Base-by-base conservation (phyloP, 73 alveolate genomes). In the Blepharisma stoltei region DNA sequence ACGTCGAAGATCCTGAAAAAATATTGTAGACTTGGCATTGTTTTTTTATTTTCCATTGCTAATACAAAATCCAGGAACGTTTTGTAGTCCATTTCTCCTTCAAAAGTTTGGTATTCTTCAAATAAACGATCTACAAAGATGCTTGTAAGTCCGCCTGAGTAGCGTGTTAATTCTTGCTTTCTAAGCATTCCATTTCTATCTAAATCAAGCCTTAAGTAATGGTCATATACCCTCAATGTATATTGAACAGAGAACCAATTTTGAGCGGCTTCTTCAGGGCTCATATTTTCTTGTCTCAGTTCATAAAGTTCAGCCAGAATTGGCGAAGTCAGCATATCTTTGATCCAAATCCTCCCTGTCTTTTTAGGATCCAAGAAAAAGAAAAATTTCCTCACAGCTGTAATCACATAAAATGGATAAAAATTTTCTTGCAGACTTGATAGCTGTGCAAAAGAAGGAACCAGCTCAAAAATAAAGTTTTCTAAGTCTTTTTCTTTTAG, bases 21-120 rank as follows among this genome's bases (percentile, higher is more conserved):
- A 67, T 86, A 92, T 60, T 87, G 84, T 20, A 92, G 86, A 71
- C 89, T 78, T 41, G 94, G 86, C 11, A 97, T 97, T 50, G 96
- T 80, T 81, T 96, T 96, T 80, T 95, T 95, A 89, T 97, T 97
- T 86, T 97, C 99, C 99, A 97, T 95, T 4, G 99, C 99, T 38
- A 96, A 90, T 41, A 96, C 99, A 78, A 96, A 96, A 86, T 96
- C 99, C 6, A 95, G 76, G 89, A 96, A 96, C 41, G 98, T 94
- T 80, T 96, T 96, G 89, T 95, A 96, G 86, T 96, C 99, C 94
- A 94, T 94, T 67, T 93, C 99, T 37, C 97, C 97, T 84, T 93
- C 99, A 78, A 90, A 94, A 49, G 97, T 94, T 81, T 94, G 85
- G 71, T 88, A 94, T 76, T 94, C 99, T 83, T 94, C 98, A 81